Conservation (phyloP, 331 rosid species). For the Telfairia occidentalis region DNA sequence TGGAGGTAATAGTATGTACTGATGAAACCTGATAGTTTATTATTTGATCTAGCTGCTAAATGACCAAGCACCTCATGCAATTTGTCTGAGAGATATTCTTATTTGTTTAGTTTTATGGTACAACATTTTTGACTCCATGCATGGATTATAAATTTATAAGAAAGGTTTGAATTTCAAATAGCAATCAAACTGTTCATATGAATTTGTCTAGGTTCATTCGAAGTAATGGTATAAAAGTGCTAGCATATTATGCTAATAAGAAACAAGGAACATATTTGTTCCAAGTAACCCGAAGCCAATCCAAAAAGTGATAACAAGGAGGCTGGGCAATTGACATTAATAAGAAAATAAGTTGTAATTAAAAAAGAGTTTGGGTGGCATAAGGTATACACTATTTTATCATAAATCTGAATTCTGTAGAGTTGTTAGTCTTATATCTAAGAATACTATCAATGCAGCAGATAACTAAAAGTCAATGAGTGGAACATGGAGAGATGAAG, state of each 20-base stretch:
- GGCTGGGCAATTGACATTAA: not conserved
- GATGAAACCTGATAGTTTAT: not conserved
- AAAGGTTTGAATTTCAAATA: not conserved
- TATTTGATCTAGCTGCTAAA: not conserved
- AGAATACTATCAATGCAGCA: not conserved
- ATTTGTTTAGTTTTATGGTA: not conserved
- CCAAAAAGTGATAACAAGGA: not conserved
- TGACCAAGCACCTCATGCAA: conserved; percentile 33
- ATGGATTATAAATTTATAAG: not conserved
- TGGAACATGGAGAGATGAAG: not conserved
- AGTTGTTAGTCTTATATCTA: not conserved
- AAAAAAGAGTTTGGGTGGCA: not conserved
- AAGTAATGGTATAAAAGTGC: not conserved
- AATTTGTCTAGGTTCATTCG: not conserved
- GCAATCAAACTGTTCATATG: not conserved
- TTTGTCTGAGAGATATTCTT: not conserved
- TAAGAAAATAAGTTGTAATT: not conserved
- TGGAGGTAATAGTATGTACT: not conserved
- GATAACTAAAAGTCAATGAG: not conserved
- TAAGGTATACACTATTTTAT: not conserved
- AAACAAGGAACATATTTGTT: not conserved
- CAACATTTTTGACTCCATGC: not conserved
- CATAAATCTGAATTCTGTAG: not conserved
- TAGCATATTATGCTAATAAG: not conserved
- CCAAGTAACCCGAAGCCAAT: not conserved